Conservation (phyloP, 306 rosid species). For the Dalbergia cultrata region DNA sequence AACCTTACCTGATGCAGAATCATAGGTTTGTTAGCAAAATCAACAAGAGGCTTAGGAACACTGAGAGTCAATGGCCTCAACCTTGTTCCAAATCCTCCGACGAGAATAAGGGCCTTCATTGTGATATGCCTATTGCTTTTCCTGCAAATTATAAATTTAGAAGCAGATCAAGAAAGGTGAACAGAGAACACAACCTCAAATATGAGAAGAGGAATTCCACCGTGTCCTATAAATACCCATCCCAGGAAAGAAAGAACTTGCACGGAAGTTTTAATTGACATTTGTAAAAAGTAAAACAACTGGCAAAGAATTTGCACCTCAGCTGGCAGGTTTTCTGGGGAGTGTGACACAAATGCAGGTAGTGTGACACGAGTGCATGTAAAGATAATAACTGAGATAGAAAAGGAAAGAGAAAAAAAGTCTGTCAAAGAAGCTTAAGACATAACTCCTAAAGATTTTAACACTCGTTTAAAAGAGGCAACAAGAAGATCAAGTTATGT, state of each 20-base stretch:
- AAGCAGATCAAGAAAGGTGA: conserved; percentile 35
- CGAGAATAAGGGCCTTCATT: conserved; percentile 99
- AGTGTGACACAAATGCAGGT: conserved; percentile 40
- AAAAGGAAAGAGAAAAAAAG: conserved; percentile 7
- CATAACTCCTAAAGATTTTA: conserved; percentile 17
- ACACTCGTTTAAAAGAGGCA: conserved; percentile 35
- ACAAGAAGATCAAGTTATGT: conserved; percentile 28
- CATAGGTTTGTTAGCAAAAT: conserved; percentile 99
- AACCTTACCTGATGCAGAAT: conserved; percentile 92
- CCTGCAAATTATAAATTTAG: conserved; percentile 48
- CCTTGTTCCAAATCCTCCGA: conserved; percentile 99
- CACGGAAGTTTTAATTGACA: conserved; percentile 10
- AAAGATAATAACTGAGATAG: conserved; percentile 21
- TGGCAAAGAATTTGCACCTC: conserved; percentile 41
- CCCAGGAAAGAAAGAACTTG: conserved; percentile 34
- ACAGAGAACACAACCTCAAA: conserved; percentile 31
- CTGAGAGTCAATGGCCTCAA: conserved; percentile 99
- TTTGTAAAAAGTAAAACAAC: conserved; percentile 38
- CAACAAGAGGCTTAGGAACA: conserved; percentile 98
- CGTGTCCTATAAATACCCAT: conserved; percentile 38
- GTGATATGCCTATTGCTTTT: conserved; percentile 55
- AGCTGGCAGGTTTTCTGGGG: conserved; percentile 37
- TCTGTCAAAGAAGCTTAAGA: conserved; percentile 36
- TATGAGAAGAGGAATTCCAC: conserved; percentile 33
- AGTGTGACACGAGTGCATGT: not conserved